Evolutionary conservation across 345 rosid species (phyloP).

Genomic region (Rhodomyrtus tomentosa): DNA sequence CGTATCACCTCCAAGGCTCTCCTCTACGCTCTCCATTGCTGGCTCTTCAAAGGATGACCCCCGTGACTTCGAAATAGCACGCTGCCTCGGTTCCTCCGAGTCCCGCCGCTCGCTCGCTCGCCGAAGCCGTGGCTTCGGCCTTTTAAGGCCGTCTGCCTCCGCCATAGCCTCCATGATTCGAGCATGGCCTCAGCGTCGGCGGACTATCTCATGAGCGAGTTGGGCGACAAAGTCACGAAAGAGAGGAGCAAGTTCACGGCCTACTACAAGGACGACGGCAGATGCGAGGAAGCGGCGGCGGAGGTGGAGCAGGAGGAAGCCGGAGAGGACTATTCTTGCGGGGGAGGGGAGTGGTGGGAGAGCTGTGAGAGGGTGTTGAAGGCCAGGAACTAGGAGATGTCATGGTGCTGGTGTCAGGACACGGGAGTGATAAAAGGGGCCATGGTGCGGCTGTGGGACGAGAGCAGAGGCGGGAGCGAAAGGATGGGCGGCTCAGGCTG

Average conservation of each 20-base stretch:
- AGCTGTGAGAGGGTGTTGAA: slow-evolving; percentile 29
- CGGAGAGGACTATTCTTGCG: background rate
- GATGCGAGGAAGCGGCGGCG: slow-evolving; percentile 1
- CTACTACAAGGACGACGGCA: slow-evolving; percentile 22
- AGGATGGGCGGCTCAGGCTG: background rate
- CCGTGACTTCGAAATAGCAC: too few relatives aligned
- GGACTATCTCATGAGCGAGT: background rate
- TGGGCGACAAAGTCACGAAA: slow-evolving; percentile 14
- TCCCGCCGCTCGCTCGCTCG: too few relatives aligned
- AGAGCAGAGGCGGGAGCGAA: background rate
- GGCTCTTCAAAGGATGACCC: too few relatives aligned
- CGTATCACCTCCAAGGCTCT: too few relatives aligned
- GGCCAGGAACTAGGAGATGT: slow-evolving; percentile 26
- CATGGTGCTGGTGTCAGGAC: slow-evolving; percentile 55
- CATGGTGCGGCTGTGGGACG: slow-evolving; percentile 71
- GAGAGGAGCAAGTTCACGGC: slow-evolving; percentile 43
- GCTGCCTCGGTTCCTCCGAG: too few relatives aligned
- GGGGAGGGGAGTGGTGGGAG: slow-evolving; percentile 21
- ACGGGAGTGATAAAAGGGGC: slow-evolving; percentile 53
- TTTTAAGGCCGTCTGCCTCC: too few relatives aligned
- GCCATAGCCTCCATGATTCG: too few relatives aligned
- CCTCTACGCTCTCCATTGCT: too few relatives aligned
- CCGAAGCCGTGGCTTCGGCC: too few relatives aligned
- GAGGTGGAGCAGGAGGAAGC: background rate
- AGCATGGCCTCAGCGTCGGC: background rate